Evolutionary conservation across 2,329 filamentous ascomycete genomes (phyloP), one percentile per base, ranked within the genome.

Genomic region (Trichoderma sp.): DNA sequence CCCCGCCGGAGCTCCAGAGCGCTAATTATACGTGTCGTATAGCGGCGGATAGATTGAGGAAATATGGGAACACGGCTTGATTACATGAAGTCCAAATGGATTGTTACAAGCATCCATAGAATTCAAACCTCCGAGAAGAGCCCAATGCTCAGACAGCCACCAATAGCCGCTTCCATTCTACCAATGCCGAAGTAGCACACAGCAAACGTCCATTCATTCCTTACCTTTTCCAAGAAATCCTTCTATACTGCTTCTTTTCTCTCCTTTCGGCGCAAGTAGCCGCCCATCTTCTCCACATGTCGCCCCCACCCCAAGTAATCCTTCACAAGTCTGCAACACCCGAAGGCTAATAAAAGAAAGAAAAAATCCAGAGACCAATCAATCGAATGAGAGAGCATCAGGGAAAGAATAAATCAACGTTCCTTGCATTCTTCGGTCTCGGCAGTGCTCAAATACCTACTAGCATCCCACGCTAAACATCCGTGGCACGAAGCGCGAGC

Each of bases 1-100:
- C 65, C 65, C 66, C 66, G 56, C 66, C 26, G 26, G 34, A 61
- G 56, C 66, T 67, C 32, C 64, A 67, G 53, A 67, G 53, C 56
- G n/a, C 56, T 47, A 51, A 28, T 68, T 26, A 12, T 60, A 11
- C 36, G 11, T 47, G 36, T 68, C 53, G 53, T 32, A 47, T 64
- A 26, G 26, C 47, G 18, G 21, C n/a, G 26, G 12, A 26, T 26
- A 26, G 34, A 43, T 6, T 7, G 34, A 67, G 4, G 15, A 11
- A 67, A 34, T 36, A 57, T n/a, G 26, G 36, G 18, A 53, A 66
- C 47, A 21, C 21, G 47, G n/a, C 21, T 43, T n/a, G 15, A 53
- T 24, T 53, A 53, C 47, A 53, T 12, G 21, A 24, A 21, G 5
- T 21, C 21, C 12, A 30, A 26, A n/a, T 32, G 3, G 36, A 30